Evolutionary conservation across 345 rosid species (phyloP).

Genomic region (Salix viminalis): DNA sequence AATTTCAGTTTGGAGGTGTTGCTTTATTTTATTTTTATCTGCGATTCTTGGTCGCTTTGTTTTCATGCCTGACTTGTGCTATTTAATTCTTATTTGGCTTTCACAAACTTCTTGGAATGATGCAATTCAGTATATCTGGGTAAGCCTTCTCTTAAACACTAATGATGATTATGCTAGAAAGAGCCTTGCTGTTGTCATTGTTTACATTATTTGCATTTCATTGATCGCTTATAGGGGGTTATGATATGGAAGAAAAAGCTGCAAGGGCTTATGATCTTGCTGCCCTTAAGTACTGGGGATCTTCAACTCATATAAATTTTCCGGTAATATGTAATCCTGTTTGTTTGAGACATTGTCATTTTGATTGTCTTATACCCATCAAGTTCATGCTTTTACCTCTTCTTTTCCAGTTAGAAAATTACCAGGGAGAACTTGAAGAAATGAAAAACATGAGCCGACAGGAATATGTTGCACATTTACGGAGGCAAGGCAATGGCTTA

Average conservation of each 20-base stretch:
- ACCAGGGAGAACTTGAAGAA: constrained; percentile 51
- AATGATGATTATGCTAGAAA: not conserved
- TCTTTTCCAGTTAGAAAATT: constrained; percentile 55
- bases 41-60: constrained; percentile 17
- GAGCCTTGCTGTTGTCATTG: not conserved
- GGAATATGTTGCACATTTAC: constrained; percentile 71
- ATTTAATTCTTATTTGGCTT: constrained; percentile 25
- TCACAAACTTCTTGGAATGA: constrained; percentile 23
- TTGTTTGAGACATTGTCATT: not conserved
- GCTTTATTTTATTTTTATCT: constrained; percentile 8
- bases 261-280: constrained; percentile 84
- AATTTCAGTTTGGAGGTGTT: constrained; percentile 23
- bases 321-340: constrained; percentile 31
- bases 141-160: constrained; percentile 20
- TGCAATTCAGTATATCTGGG: constrained; percentile 63
- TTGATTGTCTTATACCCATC: too few relatives aligned
- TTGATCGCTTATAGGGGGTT: constrained; percentile 45
- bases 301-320: constrained; percentile 71
- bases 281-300: constrained; percentile 83
- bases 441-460: constrained; percentile 84
- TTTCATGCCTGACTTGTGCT: constrained; percentile 33
- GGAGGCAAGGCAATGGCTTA: constrained; percentile 39
- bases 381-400: not conserved
- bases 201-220: not conserved
- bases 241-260: constrained; percentile 86